A percentile compares a stretch with the other conserved stretches of the same genome.
These are phyloP conservation scores for Entonaema liquescens DNA, from an alignment of 495 filamentous ascomycete genomes.

Conservation along the genomic window DNA sequence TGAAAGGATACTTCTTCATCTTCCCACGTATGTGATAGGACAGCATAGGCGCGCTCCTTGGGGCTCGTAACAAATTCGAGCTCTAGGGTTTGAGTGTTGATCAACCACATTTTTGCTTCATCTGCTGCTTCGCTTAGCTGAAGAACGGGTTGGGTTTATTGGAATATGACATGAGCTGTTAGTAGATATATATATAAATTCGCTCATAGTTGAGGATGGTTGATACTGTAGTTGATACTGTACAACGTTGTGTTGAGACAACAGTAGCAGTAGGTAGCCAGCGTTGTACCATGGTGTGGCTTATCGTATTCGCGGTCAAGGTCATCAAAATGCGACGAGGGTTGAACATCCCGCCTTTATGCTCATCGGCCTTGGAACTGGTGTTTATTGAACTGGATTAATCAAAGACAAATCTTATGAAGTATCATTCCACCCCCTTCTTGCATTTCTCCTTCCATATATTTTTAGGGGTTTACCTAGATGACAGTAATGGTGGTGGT, in stretches of 20 bases:
- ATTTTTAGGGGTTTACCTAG: neutral
- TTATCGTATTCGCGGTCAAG: neutral
- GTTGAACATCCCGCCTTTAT: neutral
- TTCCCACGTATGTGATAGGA: constrained; percentile 52
- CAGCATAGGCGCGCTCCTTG: constrained; percentile 41
- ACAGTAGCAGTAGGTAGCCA: neutral
- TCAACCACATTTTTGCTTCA: constrained; percentile 41
- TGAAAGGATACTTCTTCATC: constrained; percentile 49
- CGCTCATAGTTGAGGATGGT: neutral
- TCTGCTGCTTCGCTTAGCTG: neutral
- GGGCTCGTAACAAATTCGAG: constrained; percentile 37
- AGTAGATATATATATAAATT: neutral
- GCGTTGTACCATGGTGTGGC: neutral
- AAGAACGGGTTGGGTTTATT: neutral
- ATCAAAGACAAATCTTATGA: neutral
- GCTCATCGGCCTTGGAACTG: neutral
- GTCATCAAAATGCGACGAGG: neutral
- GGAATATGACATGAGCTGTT: neutral
- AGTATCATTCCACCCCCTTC: neutral
- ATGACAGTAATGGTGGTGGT: neutral
- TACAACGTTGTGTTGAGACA: neutral
- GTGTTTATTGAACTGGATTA: neutral
- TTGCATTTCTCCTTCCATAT: neutral
- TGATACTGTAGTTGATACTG: neutral
- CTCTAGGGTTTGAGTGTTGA: constrained; percentile 42